Percentiles rank a stretch among this genome's conserved stretches.
Evolutionary conservation across 352 stramenopile genomes (phyloP).

Genomic region (Aphanomyces invadans): DNA sequence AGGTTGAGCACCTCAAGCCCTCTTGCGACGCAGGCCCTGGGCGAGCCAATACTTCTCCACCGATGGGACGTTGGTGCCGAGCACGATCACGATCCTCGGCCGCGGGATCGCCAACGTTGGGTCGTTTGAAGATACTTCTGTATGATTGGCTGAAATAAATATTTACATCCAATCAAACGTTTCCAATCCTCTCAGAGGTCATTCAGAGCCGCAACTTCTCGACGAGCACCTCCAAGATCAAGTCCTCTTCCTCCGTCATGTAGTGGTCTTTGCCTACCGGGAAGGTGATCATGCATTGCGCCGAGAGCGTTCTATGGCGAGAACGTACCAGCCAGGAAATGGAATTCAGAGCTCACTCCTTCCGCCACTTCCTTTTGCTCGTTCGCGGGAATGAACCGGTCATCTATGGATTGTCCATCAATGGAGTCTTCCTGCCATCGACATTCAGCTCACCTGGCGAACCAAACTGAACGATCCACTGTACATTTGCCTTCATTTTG

Average conservation of each 20-base stretch:
- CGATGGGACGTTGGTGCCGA: not conserved
- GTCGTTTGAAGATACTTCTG: not conserved
- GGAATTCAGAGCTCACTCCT: constrained; percentile 31
- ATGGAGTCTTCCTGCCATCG: not conserved
- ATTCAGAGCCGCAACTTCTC: constrained; percentile 5
- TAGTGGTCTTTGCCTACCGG: constrained; percentile 13
- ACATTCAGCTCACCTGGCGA: constrained; percentile 26
- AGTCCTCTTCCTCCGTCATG: constrained; percentile 7
- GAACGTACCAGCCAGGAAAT: constrained; percentile 17
- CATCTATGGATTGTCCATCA: constrained; percentile 28
- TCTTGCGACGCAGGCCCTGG: not conserved
- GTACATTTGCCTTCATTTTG: constrained; percentile 47
- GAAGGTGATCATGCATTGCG: not conserved
- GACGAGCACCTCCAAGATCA: constrained; percentile 15
- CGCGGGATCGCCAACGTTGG: not conserved
- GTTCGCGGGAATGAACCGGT: constrained; percentile 56
- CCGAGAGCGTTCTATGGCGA: not conserved
- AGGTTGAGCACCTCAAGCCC: constrained; percentile 7
- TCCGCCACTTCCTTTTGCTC: constrained; percentile 44
- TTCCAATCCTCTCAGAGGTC: not conserved
- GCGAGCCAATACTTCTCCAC: constrained; percentile 21
- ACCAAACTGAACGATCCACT: constrained; percentile 53
- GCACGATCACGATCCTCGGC: constrained; percentile 6
- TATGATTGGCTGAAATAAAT: constrained; percentile 17
- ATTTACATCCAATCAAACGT: not conserved